Base-by-base conservation (phyloP, 176 grass and related monocot species). In the Eleusine indica region DNA sequence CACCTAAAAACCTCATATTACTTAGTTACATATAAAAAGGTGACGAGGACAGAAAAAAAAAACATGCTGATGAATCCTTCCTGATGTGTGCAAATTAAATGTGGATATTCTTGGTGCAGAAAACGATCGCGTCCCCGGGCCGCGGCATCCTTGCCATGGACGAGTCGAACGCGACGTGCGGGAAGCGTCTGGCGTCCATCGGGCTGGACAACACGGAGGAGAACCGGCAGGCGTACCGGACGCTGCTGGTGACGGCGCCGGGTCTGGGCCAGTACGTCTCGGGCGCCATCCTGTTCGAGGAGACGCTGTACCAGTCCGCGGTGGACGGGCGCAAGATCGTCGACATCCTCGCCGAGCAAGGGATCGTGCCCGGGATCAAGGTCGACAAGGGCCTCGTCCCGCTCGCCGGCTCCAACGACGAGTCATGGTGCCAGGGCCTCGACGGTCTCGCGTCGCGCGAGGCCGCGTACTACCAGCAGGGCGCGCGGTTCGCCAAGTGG, bases 391-490 rank as follows among this genome's bases (percentile, higher is more conserved):
- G 94, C 71, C 88, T 96, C 22, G 94, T 96, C n/a, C 94, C 94
- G 21, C 91, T 96, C 66, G 35, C 67, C 53, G 94, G 94, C 46
- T 93, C 91, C 77, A 91, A 96, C 68, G 67, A 89, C 63, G 94
- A 96, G 80, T 96, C 94, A 6, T 96, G 94, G 94, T 96, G 94
- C 86, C 94, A 96, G 90, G 94, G 91, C 29, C 80, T 96, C 39
- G 94, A 96, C 74, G 94, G 94, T 56, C 91, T 93, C 16, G 94
- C 91, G 28, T 86, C 91, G 13, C 83, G 94, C 15, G 86, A 82
- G 41, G 88, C 89, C 41, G 88, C 91, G 1, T 92, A 96, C 75
- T 92, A 96, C 86, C 80, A 87, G 71, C 86, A 88, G 52, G 94
- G 88, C 9, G 89, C 89, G 4, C 88, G 88, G 6, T 93, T 92